Base-by-base conservation (phyloP, 1,284 basidiomycete species). In the Ceratobasidium papillatum region DNA sequence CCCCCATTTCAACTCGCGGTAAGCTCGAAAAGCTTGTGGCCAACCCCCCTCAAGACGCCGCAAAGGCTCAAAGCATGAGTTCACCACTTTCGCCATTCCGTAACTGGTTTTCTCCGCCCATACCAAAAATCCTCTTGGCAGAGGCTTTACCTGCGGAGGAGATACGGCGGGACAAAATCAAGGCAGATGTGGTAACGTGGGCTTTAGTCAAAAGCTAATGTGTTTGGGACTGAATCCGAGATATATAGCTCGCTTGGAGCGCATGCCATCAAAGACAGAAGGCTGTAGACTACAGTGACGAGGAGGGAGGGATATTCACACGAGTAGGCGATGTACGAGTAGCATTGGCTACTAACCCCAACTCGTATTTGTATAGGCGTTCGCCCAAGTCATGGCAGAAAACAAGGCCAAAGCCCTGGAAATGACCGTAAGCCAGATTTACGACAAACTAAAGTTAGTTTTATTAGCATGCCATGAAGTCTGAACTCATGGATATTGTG, bases 111-210 rank as follows among this genome's bases (percentile, higher is more conserved):
- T 34, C 54, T 14, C 27, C 3, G 17, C 30, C 54, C 54, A 17
- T 34, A 32, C 34, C 14, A 58, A 54, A 54, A 25, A 4, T 4
- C 51, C 51, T 11, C 17, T 56, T 56, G 17, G 2, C 7, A 4
- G 38, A 62, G 14, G 3, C 5, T 3, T 43, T 62, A n/a, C 41
- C 59, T 22, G 36, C 34, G 43, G 22, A 41, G 3, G 59, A 62
- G 8, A 25, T 25, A 43, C 5, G 12, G 7, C 3, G 34, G 36
- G 59, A 62, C n/a, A 41, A 62, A 3, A 62, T 62, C 17, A 43
- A 27, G 9, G 59, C 59, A 22, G 59, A 62, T 32, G 36, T 62
- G 59, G 59, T 62, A 38, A 32, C n/a, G 54, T 19, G 11, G n/a
- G n/a, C n/a, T n/a, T 19, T 27, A 14, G 17, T 43, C 3, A 62